phyloP scores from a whole-genome alignment of 164 flowering plant species.

The Amborella trichopoda region DNA sequence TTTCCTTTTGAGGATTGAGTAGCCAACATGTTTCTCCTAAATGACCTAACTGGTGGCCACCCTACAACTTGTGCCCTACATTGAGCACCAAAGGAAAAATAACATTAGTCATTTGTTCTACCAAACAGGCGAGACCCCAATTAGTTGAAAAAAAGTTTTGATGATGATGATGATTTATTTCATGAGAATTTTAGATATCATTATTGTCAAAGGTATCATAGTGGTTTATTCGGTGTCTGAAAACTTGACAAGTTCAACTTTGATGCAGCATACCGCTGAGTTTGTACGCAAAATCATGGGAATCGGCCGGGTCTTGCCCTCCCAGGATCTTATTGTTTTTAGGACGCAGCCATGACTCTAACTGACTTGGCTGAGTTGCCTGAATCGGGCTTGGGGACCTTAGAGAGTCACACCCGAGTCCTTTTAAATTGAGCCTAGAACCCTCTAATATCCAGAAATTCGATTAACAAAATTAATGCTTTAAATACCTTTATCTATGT shows the following conservation, averaged over 20 bases:
- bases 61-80: slow-evolving; percentile 48
- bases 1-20: slow-evolving; percentile 20
- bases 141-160: background rate
- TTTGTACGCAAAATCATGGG: too few relatives aligned
- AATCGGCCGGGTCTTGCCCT: too few relatives aligned
- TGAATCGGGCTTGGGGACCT: too few relatives aligned
- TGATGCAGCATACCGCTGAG: background rate
- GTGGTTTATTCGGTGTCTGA: background rate
- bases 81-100: background rate
- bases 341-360: too few relatives aligned
- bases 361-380: too few relatives aligned
- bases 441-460: too few relatives aligned
- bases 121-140: background rate
- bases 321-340: too few relatives aligned
- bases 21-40: slow-evolving; percentile 47
- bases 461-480: too few relatives aligned
- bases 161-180: too few relatives aligned
- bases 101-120: background rate
- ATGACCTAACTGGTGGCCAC: slow-evolving; percentile 74
- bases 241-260: background rate
- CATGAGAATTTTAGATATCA: background rate
- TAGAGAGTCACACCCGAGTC: too few relatives aligned
- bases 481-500: too few relatives aligned
- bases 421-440: too few relatives aligned
- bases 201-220: background rate